Evolutionary conservation across 2,329 filamentous ascomycete genomes (phyloP), one percentile per base, ranked within the genome.

Genomic region (Tolypocladium endophyticum): DNA sequence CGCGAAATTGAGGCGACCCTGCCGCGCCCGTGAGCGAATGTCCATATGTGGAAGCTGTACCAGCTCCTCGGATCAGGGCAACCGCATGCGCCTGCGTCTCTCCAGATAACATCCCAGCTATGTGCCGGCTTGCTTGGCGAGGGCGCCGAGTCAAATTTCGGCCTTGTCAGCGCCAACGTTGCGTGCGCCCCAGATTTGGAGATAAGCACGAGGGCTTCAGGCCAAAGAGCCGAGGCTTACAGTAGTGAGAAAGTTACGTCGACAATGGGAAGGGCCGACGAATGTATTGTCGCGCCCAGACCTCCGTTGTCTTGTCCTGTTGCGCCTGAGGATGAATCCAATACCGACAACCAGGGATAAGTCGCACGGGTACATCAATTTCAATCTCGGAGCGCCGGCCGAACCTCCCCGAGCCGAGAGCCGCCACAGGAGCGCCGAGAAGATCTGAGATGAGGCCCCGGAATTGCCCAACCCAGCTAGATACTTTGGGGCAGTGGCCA

Each of bases 401-500:
- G 68, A 67, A 66, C 64, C 66, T 71, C 63, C 62, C 67, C 67
- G 67, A 65, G 64, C 68, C 67, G 69, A 54, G 68, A 60, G 60
- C 61, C 61, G 56, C 57, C 56, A 61, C 69, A 70, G 67, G 67
- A 66, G 60, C 45, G 57, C 60, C 60, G 68, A 66, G 65, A 64
- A 69, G 69, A 71, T 71, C 69, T 71, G 60, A 71, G 69, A 71
- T 71, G 67, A 67, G 65, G 63, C 67, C 68, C 68, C 69, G 68
- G 70, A 67, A 72, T 67, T 67, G 60, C 70, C 66, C 36, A 58
- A 70, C 62, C 20, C 56, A 63, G 64, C 63, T 71, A 71, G 69
- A 28, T 18, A 28, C 12, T 6, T 16, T 23, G 50, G 30, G 20
- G 30, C 20, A n/a, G 18, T 11, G 6, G 25, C 11, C 43, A 11